Evolutionary conservation across 148 eudicot species (phyloP), one percentile per base, ranked within the genome.

Genomic region (Rhododendron kiyosumense): DNA sequence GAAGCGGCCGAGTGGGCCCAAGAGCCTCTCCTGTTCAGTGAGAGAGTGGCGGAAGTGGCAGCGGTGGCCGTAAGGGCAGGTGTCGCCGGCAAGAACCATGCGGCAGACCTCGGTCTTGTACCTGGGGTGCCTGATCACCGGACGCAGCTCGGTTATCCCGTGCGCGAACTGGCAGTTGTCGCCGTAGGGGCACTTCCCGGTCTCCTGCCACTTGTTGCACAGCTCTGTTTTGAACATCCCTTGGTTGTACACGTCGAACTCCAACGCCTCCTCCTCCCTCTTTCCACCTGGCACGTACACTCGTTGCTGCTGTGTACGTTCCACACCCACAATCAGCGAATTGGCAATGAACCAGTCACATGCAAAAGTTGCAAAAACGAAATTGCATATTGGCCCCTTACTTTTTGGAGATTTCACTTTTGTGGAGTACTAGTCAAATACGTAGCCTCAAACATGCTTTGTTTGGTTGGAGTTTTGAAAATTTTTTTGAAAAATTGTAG

Each of bases 51-150:
- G 93, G 43, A 94, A 94, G 83, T 94, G 96, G 86, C 96, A 94
- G 80, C 96, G 96, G 81, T 94, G 95, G 71, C 96, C 96, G 28
- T 93, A 94, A 20, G 95, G 95, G 77, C 96, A 94, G 52, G 69
- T 45, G 80, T 81, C 87, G 0, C 95, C 94, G 45, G 91, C 51
- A 46, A 89, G 89, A 51, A 94, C 85, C 95, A 94, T 93, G 20
- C 94, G 95, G 61, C 96, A 94, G 18, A 94, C 90, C 84, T 94
- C 92, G 1, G 96, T 93, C 86, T 94, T 94, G 89, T 93, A 94
- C 22, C 95, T 89, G 0, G 94, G 96, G 87, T 94, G 96, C 78
- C 96, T 86, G 61, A 94, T 91, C 32, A 94, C 92, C 3, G 95
- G 95, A 2, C 95, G 93, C 52, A 93, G 93, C 90, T 93, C 94